phyloP scores from a whole-genome alignment of 139 green algal genomes.

The Marvania coccoides region DNA sequence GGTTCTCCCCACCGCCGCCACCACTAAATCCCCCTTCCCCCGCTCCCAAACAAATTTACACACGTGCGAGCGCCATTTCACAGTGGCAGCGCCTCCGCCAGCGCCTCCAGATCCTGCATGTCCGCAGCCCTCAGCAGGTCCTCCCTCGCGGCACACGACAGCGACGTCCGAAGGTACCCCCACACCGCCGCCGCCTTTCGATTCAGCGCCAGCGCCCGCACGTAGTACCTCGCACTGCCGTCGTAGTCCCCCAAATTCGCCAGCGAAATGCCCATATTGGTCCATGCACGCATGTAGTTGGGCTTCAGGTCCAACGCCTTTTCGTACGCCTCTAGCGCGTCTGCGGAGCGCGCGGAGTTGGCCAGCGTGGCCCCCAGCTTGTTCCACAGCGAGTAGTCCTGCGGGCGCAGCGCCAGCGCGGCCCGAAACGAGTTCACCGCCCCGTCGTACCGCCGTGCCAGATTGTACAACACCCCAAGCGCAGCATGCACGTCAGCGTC shows the following conservation, averaged over 20 bases:
- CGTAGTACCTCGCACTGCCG: conserved; percentile 75
- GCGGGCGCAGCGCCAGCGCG: conserved; percentile 57
- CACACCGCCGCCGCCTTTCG: conserved; percentile 69
- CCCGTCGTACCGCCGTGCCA: conserved; percentile 67
- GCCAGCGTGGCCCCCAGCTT: conserved; percentile 91
- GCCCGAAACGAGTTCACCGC: conserved; percentile 50
- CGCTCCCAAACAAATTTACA: too few species aligned
- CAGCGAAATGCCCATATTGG: conserved; percentile 93
- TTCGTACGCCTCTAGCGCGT: conserved; percentile 80
- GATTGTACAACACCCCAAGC: conserved; percentile 89
- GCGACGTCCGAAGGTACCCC: conserved; percentile 87
- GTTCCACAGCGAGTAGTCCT: conserved; percentile 93
- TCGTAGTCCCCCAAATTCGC: conserved; percentile 86
- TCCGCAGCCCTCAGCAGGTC: conserved; percentile 61
- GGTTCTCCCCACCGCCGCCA: too few species aligned
- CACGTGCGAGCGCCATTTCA: too few species aligned
- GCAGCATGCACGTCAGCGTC: conserved; percentile 83
- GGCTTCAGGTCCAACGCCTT: conserved; percentile 92
- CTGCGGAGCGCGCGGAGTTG: conserved; percentile 67
- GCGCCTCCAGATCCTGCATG: conserved; percentile 43
- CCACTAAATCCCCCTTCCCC: too few species aligned
- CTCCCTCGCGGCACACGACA: conserved; percentile 59
- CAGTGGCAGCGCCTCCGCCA: conserved; percentile 37
- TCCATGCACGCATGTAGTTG: conserved; percentile 99
- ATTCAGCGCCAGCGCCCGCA: conserved; percentile 83